phyloP scores from a whole-genome alignment of 2,329 filamentous ascomycete species.

The Cordyceps sp. region DNA sequence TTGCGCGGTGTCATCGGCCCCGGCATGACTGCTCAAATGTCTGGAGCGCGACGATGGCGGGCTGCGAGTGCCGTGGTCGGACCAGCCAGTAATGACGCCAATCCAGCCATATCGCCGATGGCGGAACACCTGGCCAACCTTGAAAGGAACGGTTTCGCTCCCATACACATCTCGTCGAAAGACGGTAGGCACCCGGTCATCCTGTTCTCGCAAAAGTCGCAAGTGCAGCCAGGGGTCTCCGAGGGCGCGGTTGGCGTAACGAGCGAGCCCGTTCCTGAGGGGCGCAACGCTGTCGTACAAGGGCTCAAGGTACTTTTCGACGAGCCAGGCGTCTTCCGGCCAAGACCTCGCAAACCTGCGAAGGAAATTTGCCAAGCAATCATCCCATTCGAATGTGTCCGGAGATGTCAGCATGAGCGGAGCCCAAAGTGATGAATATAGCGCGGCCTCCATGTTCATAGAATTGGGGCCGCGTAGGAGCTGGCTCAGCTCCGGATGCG shows the following conservation, averaged over 20 bases:
- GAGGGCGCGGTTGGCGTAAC: conserved; percentile 9
- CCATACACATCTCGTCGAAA: conserved; percentile 12
- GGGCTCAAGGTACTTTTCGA: conserved; percentile 49
- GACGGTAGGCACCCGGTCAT: conserved; percentile 21
- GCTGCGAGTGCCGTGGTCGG: conserved; percentile 24
- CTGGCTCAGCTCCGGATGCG: conserved; percentile 13
- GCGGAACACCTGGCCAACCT: conserved; percentile 68
- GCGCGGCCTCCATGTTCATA: conserved; percentile 36
- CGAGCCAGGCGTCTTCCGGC: conserved; percentile 53
- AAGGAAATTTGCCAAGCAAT: conserved; percentile 47
- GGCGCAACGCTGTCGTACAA: conserved; percentile 32
- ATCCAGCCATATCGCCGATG: conserved; percentile 68
- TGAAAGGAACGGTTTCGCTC: conserved; percentile 26
- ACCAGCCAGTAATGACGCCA: conserved; percentile 83
- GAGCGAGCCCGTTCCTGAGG: conserved; percentile 10
- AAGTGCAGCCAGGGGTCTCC: conserved; percentile 14
- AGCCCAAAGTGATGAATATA: conserved; percentile 63
- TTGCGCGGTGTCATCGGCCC: conserved; percentile 8
- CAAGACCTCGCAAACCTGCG: conserved; percentile 19
- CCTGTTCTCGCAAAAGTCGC: conserved; percentile 23
- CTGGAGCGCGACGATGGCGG: conserved; percentile 10
- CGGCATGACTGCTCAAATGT: conserved; percentile 10
- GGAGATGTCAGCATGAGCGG: conserved; percentile 36
- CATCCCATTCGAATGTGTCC: conserved; percentile 34
- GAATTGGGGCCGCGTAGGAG: conserved; percentile 16